phyloP scores from a whole-genome alignment of 2,329 filamentous ascomycete species.

The Colletotrichum viniferum region DNA sequence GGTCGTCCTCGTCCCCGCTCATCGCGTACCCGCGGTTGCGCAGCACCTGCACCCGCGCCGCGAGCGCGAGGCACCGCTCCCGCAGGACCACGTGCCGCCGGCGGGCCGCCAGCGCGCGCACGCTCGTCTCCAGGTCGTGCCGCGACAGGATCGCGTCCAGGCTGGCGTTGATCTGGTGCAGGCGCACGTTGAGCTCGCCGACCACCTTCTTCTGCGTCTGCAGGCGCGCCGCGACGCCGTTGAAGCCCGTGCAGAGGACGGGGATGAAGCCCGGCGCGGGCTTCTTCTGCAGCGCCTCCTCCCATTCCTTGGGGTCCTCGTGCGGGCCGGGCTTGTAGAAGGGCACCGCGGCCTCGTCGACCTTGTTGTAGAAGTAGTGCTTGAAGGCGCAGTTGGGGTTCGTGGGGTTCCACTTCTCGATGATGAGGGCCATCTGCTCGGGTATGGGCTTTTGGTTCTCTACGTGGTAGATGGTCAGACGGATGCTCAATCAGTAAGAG shows the following conservation, averaged over 20 bases:
- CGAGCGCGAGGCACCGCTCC: slow-evolving; percentile 74
- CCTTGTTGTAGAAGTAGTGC: slow-evolving; percentile 87
- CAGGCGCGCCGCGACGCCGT: slow-evolving; percentile 72
- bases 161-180: slow-evolving; percentile 81
- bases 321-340: slow-evolving; percentile 73
- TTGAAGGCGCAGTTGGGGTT: slow-evolving; percentile 76
- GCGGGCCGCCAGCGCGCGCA: slow-evolving; percentile 74
- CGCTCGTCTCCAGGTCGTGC: slow-evolving; percentile 78
- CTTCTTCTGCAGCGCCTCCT: slow-evolving; percentile 81
- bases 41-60: slow-evolving; percentile 80
- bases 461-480: not conserved
- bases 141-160: slow-evolving; percentile 74
- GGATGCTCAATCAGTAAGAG: not conserved
- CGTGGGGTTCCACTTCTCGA: slow-evolving; percentile 75
- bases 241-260: slow-evolving; percentile 76
- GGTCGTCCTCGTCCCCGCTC: slow-evolving; percentile 78
- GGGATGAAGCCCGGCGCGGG: slow-evolving; percentile 79
- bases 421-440: slow-evolving; percentile 74
- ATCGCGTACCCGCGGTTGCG: slow-evolving; percentile 83
- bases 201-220: slow-evolving; percentile 74
- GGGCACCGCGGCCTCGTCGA: slow-evolving; percentile 74
- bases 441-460: slow-evolving; percentile 73
- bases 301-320: slow-evolving; percentile 82
- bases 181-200: slow-evolving; percentile 69
- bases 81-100: slow-evolving; percentile 75